Base-by-base conservation (phyloP, 257 asterid species). In the Solanum ossicruentum region DNA sequence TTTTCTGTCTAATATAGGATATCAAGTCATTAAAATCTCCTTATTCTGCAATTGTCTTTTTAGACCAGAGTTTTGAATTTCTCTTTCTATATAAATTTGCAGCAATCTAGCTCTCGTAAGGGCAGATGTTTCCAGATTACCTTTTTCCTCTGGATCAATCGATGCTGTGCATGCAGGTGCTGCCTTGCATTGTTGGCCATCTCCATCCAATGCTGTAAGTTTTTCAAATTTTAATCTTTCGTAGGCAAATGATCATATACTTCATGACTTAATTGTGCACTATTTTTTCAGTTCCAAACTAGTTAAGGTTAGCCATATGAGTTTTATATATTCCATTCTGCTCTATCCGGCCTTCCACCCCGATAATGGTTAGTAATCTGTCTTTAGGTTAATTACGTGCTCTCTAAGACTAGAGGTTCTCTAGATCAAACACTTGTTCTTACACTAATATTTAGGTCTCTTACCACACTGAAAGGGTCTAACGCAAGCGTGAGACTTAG, bases 151-250 rank as follows among this genome's bases (percentile, higher is more conserved):
- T 56, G 95, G 97, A 88, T 93, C 98, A 3, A 72, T 96, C 47
- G 98, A 96, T 85, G 95, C 97, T 80, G 98, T 95, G 69, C 98
- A 95, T 92, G 99, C 99, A 87, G 99, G 99, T 72, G 99, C 99
- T 32, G 99, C 98, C 43, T 89, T 96, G 88, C 99, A 96, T 87
- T 96, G 98, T 90, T 96, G 99, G 99, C 98, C 99, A 66, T 93
- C 98, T 87, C 99, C 99, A 36, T 96, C 98, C 41, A 95, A 92
- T 90, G 99, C 98, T 21, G 98, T 95, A 88, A 54, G 91, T 83
- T 83, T 20, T 57, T 65, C 49, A 51, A 20, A 36, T 60, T 17
- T 63, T 20, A 47, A 49, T 83, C 0, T 18, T n/a, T 36, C 54
- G 7, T 60, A n/a, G 23, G 51, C 12, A 71, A 66, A 52, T 56